phyloP scores from a whole-genome alignment of 2,329 filamentous ascomycete genomes.

The Ambrosiella beaveri region DNA sequence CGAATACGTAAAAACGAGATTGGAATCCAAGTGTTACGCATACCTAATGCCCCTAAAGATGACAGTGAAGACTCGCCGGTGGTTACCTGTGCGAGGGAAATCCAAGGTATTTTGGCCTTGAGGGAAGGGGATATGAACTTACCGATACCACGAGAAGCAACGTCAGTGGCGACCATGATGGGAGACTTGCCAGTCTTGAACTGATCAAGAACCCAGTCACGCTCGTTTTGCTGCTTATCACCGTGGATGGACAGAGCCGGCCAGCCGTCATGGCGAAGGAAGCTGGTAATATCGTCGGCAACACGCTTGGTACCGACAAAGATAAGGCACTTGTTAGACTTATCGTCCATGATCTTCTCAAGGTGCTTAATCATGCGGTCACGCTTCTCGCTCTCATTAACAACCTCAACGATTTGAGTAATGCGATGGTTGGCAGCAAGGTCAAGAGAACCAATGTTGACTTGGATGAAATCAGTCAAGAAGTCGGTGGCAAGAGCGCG shows the following conservation, averaged over 20 bases:
- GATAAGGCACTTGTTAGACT: constrained; percentile 85
- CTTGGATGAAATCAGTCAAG: constrained; percentile 91
- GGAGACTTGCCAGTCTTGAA: constrained; percentile 99
- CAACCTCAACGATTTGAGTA: constrained; percentile 92
- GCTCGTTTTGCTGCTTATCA: constrained; percentile 98
- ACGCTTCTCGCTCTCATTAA: constrained; percentile 92
- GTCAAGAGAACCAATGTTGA: constrained; percentile 95
- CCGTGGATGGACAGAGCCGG: constrained; percentile 95
- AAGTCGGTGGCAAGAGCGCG: constrained; percentile 81
- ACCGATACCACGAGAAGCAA: constrained; percentile 99
- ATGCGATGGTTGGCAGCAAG: constrained; percentile 95
- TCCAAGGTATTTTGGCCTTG: constrained; percentile 12
- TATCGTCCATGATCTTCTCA: constrained; percentile 95
- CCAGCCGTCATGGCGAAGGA: constrained; percentile 95
- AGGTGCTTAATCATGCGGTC: constrained; percentile 95
- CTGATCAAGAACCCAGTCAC: constrained; percentile 97
- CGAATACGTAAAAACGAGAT: background rate
- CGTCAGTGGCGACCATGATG: constrained; percentile 99
- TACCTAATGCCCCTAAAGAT: constrained; percentile 73
- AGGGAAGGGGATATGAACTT: constrained; percentile 49
- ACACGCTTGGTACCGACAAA: constrained; percentile 92
- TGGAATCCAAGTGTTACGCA: constrained; percentile 55
- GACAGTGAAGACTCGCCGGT: constrained; percentile 72
- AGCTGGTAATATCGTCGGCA: constrained; percentile 92
- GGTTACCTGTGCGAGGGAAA: constrained; percentile 37